These are phyloP conservation scores for Rhizoctonia solani DNA, from an alignment of 1,284 basidiomycete genomes.

Conservation along the genomic window DNA sequence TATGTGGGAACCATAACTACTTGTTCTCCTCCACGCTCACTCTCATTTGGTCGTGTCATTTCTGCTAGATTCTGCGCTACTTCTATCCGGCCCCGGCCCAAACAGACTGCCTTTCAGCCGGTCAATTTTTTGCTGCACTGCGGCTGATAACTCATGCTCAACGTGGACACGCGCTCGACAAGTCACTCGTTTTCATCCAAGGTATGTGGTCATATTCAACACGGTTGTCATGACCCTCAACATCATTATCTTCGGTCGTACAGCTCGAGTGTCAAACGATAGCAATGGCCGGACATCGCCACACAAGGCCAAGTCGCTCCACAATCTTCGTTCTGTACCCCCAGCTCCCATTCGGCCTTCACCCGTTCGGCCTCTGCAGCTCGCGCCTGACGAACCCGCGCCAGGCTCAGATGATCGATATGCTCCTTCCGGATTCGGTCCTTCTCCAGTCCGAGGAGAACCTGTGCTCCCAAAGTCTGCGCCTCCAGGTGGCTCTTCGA, in stretches of 20 bases:
- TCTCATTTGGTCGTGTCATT: neutral
- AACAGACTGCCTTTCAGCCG: conserved; percentile 33
- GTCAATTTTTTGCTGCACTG: conserved; percentile 39
- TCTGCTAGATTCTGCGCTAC: conserved; percentile 36
- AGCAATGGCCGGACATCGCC: conserved; percentile 6
- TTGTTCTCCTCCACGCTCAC: neutral
- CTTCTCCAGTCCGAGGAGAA: conserved; percentile 27
- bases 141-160: conserved; percentile 38
- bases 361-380: conserved; percentile 22
- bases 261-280: conserved; percentile 3
- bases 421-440: neutral
- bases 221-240: neutral
- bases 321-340: conserved; percentile 21
- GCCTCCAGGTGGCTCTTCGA: conserved; percentile 29
- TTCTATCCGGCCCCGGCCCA: conserved; percentile 25
- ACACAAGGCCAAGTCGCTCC: conserved; percentile 19
- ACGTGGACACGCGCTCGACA: conserved; percentile 36
- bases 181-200: conserved; percentile 39
- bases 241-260: neutral
- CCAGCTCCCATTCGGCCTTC: conserved; percentile 8
- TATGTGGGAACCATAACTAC: conserved; percentile 31
- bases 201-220: conserved; percentile 30
- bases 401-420: conserved; percentile 11
- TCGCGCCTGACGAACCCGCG: conserved; percentile 9
- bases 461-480: conserved; percentile 25